Evolutionary conservation across 1,139 yeast species (phyloP).

Genomic region (Nakaseomyces bracarensis): DNA sequence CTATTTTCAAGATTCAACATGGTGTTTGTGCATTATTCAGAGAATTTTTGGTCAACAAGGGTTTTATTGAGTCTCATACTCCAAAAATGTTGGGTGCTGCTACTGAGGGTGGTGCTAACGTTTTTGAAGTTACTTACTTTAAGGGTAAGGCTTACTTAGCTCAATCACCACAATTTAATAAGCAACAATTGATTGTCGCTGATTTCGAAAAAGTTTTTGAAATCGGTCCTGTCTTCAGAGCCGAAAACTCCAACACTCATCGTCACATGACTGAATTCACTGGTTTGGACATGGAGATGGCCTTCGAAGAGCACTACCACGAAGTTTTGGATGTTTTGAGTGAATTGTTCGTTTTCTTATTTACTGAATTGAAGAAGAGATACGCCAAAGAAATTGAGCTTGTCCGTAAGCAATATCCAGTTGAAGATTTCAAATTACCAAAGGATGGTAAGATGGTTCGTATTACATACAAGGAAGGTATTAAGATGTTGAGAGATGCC

Average conservation of each 20-base stretch:
- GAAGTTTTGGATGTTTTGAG: slow-evolving; percentile 81
- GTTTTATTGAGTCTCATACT: slow-evolving; percentile 86
- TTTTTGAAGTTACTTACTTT: slow-evolving; percentile 87
- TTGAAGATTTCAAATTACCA: slow-evolving; percentile 93
- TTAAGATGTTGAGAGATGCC: slow-evolving; percentile 76
- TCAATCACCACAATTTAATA: slow-evolving; percentile 96
- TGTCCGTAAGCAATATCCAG: slow-evolving; percentile 93
- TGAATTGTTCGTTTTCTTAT: slow-evolving; percentile 82
- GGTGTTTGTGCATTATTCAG: slow-evolving; percentile 85
- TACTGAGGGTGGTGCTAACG: slow-evolving; percentile 96
- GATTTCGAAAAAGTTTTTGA: slow-evolving; percentile 95
- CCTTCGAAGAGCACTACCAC: slow-evolving; percentile 95
- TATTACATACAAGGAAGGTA: slow-evolving; percentile 84
- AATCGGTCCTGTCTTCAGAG: slow-evolving; percentile 96
- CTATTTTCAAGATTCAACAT: slow-evolving; percentile 87
- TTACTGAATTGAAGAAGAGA: slow-evolving; percentile 71
- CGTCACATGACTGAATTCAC: slow-evolving; percentile 99
- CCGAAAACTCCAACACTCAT: slow-evolving; percentile 97
- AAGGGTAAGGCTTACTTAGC: slow-evolving; percentile 90
- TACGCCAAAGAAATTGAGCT: slow-evolving; percentile 76
- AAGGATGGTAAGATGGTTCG: slow-evolving; percentile 84
- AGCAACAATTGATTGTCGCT: slow-evolving; percentile 95
- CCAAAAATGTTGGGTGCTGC: slow-evolving; percentile 95
- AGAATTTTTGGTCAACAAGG: slow-evolving; percentile 63
- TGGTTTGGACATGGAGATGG: slow-evolving; percentile 96